phyloP scores from a whole-genome alignment of 2,329 filamentous ascomycete genomes.

The Alternaria dauci region DNA sequence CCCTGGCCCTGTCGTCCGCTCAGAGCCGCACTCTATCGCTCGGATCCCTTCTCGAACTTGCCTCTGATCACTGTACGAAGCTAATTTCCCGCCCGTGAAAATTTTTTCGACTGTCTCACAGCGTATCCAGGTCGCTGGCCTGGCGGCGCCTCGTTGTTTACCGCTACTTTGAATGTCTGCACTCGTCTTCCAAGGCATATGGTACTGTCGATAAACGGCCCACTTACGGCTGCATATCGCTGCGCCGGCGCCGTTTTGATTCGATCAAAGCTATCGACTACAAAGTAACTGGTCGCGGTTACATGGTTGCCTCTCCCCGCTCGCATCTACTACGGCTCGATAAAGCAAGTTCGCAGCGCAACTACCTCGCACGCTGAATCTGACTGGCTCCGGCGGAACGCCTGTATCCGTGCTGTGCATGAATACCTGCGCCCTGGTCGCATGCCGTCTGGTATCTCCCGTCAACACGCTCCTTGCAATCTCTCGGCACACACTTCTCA shows the following conservation, averaged over 20 bases:
- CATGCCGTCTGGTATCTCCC: conserved; percentile 38
- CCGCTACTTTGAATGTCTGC: conserved; percentile 43
- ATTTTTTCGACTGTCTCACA: conserved; percentile 48
- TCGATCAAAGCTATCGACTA: conserved; percentile 43
- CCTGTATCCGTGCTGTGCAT: conserved; percentile 48
- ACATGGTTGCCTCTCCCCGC: conserved; percentile 45
- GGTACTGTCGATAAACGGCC: conserved; percentile 31
- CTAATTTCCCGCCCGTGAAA: conserved; percentile 49
- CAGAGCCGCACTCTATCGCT: conserved; percentile 49
- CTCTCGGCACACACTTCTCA: conserved; percentile 48
- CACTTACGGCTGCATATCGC: conserved; percentile 42
- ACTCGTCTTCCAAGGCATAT: conserved; percentile 27
- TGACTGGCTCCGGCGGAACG: conserved; percentile 45
- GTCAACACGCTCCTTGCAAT: conserved; percentile 43
- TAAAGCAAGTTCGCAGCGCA: conserved; percentile 41
- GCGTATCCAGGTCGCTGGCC: conserved; percentile 31
- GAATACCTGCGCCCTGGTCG: conserved; percentile 34
- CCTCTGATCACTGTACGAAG: conserved; percentile 34
- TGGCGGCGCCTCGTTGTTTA: conserved; percentile 44
- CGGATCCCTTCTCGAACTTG: conserved; percentile 39
- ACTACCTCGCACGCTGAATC: conserved; percentile 18
- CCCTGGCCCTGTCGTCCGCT: conserved; percentile 35
- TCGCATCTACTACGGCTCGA: conserved; percentile 33
- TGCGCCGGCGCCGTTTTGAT: conserved; percentile 38
- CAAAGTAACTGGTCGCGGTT: conserved; percentile 39